Conservation (phyloP, 2,329 filamentous ascomycete genomes). For the Cladosporium sp. region DNA sequence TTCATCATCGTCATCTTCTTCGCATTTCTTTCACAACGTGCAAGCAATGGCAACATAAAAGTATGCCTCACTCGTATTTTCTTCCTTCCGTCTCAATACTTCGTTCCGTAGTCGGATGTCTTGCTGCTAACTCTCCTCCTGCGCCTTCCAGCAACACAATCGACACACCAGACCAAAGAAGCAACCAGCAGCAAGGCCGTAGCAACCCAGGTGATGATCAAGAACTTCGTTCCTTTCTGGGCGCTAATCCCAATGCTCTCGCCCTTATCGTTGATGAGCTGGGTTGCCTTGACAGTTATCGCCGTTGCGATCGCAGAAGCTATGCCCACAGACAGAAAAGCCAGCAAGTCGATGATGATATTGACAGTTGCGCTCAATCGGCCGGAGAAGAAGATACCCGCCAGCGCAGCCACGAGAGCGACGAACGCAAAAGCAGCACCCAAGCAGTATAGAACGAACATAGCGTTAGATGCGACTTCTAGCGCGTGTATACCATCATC, state of each 20-base stretch:
- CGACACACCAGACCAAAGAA: constrained; percentile 26
- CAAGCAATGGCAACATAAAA: too few relatives aligned
- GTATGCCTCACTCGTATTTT: too few relatives aligned
- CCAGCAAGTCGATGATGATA: constrained; percentile 45
- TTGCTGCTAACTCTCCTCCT: background rate
- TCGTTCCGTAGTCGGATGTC: too few relatives aligned
- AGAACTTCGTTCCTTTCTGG: constrained; percentile 49
- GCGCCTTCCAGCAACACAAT: constrained; percentile 16
- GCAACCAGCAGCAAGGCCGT: constrained; percentile 32
- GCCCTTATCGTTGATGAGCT: constrained; percentile 51
- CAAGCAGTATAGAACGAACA: constrained; percentile 57
- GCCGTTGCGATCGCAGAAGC: constrained; percentile 71
- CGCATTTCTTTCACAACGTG: too few relatives aligned
- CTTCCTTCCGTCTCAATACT: too few relatives aligned
- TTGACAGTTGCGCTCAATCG: constrained; percentile 47
- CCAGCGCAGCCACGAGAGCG: constrained; percentile 43
- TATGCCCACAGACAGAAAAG: constrained; percentile 58
- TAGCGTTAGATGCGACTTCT: constrained; percentile 45
- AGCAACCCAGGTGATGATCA: constrained; percentile 57
- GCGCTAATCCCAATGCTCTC: constrained; percentile 46
- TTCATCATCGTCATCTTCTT: too few relatives aligned
- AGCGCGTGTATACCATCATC: constrained; percentile 50
- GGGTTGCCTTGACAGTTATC: constrained; percentile 49
- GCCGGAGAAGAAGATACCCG: constrained; percentile 42
- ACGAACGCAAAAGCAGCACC: constrained; percentile 50